Conservation (phyloP, 768 basidiomycete genomes). For the Cyclocybe aegerita region DNA sequence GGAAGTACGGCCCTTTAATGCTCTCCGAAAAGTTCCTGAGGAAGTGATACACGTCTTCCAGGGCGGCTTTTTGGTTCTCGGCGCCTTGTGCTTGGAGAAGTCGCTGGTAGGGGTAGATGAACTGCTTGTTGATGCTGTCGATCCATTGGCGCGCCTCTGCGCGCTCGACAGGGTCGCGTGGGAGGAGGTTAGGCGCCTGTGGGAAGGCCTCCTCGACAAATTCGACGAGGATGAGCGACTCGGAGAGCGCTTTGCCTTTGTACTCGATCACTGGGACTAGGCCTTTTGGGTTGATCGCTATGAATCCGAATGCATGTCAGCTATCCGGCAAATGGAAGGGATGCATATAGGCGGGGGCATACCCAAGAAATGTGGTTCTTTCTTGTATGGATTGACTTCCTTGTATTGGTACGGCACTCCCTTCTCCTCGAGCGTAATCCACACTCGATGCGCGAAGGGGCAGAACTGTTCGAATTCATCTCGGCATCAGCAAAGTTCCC, state of each 20-base stretch:
- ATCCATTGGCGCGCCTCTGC: slow-evolving; percentile 56
- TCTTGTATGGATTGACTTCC: slow-evolving; percentile 74
- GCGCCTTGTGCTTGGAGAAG: slow-evolving; percentile 40
- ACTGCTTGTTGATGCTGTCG: slow-evolving; percentile 51
- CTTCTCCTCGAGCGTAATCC: slow-evolving; percentile 69
- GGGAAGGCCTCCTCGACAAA: slow-evolving; percentile 66
- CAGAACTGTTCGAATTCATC: slow-evolving; percentile 40
- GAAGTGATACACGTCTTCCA: slow-evolving; percentile 27
- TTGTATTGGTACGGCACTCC: slow-evolving; percentile 67
- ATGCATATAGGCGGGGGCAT: slow-evolving; percentile 6
- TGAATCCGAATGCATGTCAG: background rate
- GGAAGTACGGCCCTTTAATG: slow-evolving; percentile 52
- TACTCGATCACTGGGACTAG: slow-evolving; percentile 58
- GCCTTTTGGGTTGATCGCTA: slow-evolving; percentile 65
- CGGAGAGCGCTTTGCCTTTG: slow-evolving; percentile 60
- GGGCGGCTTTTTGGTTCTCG: slow-evolving; percentile 24
- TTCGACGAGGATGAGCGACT: slow-evolving; percentile 63
- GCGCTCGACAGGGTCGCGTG: slow-evolving; percentile 49
- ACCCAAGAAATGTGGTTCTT: slow-evolving; percentile 57
- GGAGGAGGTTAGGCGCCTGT: slow-evolving; percentile 45
- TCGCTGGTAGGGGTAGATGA: slow-evolving; percentile 53
- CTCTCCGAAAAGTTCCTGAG: slow-evolving; percentile 28
- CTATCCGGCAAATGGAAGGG: background rate
- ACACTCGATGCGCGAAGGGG: slow-evolving; percentile 58
- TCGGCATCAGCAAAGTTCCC: too few species aligned